phyloP scores from a whole-genome alignment of 108 stramenopile species.

The Nitzschia putrida region DNA sequence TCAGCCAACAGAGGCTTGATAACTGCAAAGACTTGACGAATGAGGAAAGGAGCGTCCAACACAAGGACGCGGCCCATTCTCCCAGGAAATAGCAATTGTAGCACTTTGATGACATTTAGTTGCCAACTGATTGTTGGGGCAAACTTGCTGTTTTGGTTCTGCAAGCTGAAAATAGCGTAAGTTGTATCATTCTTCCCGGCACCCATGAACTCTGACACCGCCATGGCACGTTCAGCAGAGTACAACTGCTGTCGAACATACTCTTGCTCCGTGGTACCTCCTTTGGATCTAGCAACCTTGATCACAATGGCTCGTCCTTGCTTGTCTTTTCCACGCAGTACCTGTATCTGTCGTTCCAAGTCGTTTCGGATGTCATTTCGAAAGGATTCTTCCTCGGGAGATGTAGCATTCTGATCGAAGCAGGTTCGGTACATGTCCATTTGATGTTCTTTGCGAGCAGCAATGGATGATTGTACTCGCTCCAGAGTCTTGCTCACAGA shows the following conservation, averaged over 20 bases:
- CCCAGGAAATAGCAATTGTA: slow-evolving; percentile 19
- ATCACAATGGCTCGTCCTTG: slow-evolving; percentile 24
- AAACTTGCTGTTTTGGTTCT: slow-evolving; percentile 11
- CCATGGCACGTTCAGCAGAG: slow-evolving; percentile 37
- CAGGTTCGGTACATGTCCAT: slow-evolving; percentile 29
- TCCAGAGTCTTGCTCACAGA: slow-evolving; percentile 1
- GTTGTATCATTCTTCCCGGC: not conserved
- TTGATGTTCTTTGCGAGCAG: slow-evolving; percentile 16
- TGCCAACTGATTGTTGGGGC: slow-evolving; percentile 15
- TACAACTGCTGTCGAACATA: slow-evolving; percentile 34
- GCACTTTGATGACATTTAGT: slow-evolving; percentile 4
- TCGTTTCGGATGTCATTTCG: slow-evolving; percentile 15
- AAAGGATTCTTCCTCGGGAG: not conserved
- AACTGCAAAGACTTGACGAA: slow-evolving; percentile 9
- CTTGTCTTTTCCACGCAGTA: slow-evolving; percentile 29
- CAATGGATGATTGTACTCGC: slow-evolving; percentile 5
- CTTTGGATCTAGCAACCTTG: slow-evolving; percentile 14
- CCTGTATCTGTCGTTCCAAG: slow-evolving; percentile 21
- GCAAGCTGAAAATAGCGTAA: slow-evolving; percentile 15
- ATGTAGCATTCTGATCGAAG: slow-evolving; percentile 8
- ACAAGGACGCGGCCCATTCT: slow-evolving; percentile 9
- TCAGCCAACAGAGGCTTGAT: slow-evolving; percentile 13
- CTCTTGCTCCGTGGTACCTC: slow-evolving; percentile 17
- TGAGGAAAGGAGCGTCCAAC: slow-evolving; percentile 18
- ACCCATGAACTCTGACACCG: slow-evolving; percentile 28